Conservation (phyloP, 1,284 basidiomycete genomes). For the Entoloma clypeatum region DNA sequence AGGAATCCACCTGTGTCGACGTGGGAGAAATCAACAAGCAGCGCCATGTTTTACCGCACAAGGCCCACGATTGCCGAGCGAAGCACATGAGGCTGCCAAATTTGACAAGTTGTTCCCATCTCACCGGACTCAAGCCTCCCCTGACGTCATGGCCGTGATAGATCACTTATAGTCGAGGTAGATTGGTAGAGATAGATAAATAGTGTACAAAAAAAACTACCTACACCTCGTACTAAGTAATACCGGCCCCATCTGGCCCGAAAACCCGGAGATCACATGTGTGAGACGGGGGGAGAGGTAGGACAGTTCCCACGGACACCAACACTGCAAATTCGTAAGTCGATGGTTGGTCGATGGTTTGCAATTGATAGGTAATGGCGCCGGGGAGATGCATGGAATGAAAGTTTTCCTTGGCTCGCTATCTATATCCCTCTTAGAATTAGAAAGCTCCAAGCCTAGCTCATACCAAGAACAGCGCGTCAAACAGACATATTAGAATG, state of each 20-base stretch:
- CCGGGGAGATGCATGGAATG: too few relatives aligned
- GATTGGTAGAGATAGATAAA: constrained; percentile 8
- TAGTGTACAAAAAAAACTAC: constrained; percentile 4
- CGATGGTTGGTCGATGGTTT: neutral
- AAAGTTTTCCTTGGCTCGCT: too few relatives aligned
- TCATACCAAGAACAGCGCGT: neutral
- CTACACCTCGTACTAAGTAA: constrained; percentile 5
- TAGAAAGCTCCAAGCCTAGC: too few relatives aligned
- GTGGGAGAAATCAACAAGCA: constrained; percentile 11
- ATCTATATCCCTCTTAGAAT: too few relatives aligned
- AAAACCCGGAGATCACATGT: constrained; percentile 10
- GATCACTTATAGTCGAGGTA: constrained; percentile 4
- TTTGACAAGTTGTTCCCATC: constrained; percentile 11
- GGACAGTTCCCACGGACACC: neutral
- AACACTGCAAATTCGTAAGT: neutral
- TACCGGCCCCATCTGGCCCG: constrained; percentile 9
- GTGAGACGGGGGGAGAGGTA: too few relatives aligned
- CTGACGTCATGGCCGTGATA: constrained; percentile 7
- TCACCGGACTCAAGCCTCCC: constrained; percentile 8
- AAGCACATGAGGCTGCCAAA: constrained; percentile 10
- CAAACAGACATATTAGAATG: neutral
- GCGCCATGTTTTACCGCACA: constrained; percentile 5
- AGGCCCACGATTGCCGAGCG: constrained; percentile 6
- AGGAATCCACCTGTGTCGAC: constrained; percentile 9
- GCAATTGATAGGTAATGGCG: too few relatives aligned